A percentile compares a stretch with the other conserved stretches of the same genome.
Conservation (phyloP, 2,329 filamentous ascomycete genomes). For the Didymella pinodella region DNA sequence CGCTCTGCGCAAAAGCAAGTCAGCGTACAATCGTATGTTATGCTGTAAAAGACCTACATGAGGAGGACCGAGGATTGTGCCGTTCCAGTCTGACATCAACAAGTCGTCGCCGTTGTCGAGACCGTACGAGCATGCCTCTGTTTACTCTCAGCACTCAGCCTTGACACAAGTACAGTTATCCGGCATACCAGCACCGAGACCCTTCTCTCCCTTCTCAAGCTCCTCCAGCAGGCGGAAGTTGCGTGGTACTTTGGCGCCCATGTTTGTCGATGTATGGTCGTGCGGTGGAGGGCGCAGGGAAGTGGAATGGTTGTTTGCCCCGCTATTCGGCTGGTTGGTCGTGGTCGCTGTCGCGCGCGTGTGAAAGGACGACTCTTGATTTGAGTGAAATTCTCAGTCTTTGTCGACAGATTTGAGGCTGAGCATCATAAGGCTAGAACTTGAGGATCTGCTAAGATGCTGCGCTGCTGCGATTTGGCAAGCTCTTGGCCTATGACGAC, state of each 20-base stretch:
- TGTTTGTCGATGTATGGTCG: slow-evolving; percentile 42
- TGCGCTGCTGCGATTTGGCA: slow-evolving; percentile 17
- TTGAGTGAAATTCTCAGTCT: neutral
- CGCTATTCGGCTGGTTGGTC: slow-evolving; percentile 35
- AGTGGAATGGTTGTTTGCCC: slow-evolving; percentile 41
- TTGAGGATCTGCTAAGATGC: slow-evolving; percentile 1
- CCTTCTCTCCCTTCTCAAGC: slow-evolving; percentile 99
- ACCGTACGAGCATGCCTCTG: slow-evolving; percentile 96
- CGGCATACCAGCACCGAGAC: slow-evolving; percentile 79
- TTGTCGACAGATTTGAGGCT: slow-evolving; percentile 13
- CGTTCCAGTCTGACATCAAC: slow-evolving; percentile 98
- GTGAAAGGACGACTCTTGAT: slow-evolving; percentile 7
- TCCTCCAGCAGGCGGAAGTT: slow-evolving; percentile 98
- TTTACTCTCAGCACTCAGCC: slow-evolving; percentile 23
- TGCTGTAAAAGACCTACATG: slow-evolving; percentile 70
- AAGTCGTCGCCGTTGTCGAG: slow-evolving; percentile 93
- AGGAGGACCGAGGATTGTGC: slow-evolving; percentile 94
- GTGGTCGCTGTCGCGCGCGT: slow-evolving; percentile 17
- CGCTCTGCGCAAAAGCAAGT: slow-evolving; percentile 66
- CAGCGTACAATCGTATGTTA: neutral
- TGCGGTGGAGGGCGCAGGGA: slow-evolving; percentile 25
- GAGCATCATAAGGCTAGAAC: slow-evolving; percentile 11
- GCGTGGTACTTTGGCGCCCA: slow-evolving; percentile 82
- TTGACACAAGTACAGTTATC: neutral
- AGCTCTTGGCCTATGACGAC: slow-evolving; percentile 25